phyloP scores from a whole-genome alignment of 2,329 filamentous ascomycete genomes.

The Exophiala phaeomuriformis region DNA sequence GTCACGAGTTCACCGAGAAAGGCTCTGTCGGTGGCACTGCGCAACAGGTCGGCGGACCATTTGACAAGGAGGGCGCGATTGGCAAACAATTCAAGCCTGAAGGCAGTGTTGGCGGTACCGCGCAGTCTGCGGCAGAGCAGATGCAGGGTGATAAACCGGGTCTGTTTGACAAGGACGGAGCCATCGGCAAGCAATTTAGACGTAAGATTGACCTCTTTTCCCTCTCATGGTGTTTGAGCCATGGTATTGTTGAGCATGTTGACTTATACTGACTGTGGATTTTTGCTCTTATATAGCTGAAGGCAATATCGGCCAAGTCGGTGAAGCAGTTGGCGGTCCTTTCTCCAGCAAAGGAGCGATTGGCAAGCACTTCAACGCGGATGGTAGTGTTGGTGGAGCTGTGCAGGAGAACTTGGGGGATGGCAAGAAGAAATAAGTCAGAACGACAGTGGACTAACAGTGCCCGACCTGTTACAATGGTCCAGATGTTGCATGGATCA shows the following conservation, averaged over 20 bases:
- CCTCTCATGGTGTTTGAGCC: not conserved
- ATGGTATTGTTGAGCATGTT: not conserved
- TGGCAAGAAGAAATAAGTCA: constrained; percentile 4
- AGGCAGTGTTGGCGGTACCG: constrained; percentile 6
- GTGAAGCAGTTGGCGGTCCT: constrained; percentile 1
- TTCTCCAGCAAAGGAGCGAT: constrained; percentile 6
- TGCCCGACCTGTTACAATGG: too few relatives aligned
- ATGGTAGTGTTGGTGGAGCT: constrained; percentile 7
- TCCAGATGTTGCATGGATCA: too few relatives aligned
- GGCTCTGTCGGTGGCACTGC: constrained; percentile 15
- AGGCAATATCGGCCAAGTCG: constrained; percentile 2
- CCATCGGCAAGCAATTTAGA: constrained; percentile 18
- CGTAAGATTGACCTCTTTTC: not conserved
- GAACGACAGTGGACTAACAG: not conserved
- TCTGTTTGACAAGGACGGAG: constrained; percentile 19
- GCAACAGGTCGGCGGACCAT: constrained; percentile 15
- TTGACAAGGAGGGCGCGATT: constrained; percentile 10
- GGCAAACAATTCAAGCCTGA: constrained; percentile 16
- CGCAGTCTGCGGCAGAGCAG: constrained; percentile 17
- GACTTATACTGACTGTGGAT: not conserved
- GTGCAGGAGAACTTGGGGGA: constrained; percentile 10
- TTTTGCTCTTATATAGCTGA: not conserved
- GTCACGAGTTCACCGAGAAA: constrained; percentile 15
- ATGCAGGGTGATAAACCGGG: constrained; percentile 14
- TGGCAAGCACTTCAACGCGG: constrained; percentile 11